phyloP scores from a whole-genome alignment of 805 yeast species.

The Saccharomycopsis schoenii region DNA sequence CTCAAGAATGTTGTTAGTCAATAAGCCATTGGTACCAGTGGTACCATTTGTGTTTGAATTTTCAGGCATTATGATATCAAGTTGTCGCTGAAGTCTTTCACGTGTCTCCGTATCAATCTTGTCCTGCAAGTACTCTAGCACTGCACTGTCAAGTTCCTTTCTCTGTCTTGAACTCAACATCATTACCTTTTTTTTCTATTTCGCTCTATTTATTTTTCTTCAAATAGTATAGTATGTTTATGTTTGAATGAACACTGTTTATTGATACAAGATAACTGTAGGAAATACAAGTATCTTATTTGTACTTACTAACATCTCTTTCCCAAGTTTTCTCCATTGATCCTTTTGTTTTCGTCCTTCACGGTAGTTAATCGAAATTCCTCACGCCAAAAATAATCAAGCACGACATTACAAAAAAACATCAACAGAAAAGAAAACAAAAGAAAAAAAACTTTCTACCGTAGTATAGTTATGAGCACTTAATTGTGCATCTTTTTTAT shows the following conservation, averaged over 20 bases:
- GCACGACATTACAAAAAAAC: too few species aligned
- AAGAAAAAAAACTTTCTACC: too few species aligned
- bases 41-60: not conserved
- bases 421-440: not conserved
- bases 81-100: constrained; percentile 2
- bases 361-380: not conserved
- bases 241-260: too few species aligned
- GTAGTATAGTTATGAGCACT: too few species aligned
- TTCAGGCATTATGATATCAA: not conserved
- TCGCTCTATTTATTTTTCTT: not conserved
- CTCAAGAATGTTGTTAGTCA: constrained; percentile 34
- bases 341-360: not conserved
- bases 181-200: not conserved
- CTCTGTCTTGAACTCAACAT: constrained; percentile 14
- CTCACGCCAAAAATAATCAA: not conserved
- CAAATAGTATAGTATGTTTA: not conserved
- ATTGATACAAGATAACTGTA: too few species aligned
- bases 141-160: constrained; percentile 13
- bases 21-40: constrained; percentile 18
- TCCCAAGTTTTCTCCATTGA: not conserved
- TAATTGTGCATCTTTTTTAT: too few species aligned
- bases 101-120: constrained; percentile 1
- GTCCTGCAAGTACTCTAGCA: constrained; percentile 9
- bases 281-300: not conserved
- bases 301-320: not conserved